A percentile compares a stretch with the other conserved stretches of the same genome.
Conservation (phyloP, 225 moss, liverwort and hornwort species). For the Polytrichum commune region DNA sequence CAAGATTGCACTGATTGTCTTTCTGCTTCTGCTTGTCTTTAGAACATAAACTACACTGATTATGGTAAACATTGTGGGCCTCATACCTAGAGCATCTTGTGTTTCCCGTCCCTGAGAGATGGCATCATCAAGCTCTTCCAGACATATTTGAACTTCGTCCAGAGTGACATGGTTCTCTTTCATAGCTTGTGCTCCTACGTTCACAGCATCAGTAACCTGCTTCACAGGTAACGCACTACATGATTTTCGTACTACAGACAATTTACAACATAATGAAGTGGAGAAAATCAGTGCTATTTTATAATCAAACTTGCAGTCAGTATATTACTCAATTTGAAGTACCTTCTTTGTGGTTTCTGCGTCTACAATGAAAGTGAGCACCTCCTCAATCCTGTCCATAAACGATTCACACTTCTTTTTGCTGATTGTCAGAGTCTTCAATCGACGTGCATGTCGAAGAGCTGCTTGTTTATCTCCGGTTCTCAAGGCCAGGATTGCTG, state of each 20-base stretch:
- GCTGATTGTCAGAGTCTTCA: constrained; percentile 71
- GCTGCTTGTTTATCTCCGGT: constrained; percentile 69
- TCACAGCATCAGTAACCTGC: constrained; percentile 88
- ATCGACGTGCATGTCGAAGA: constrained; percentile 72
- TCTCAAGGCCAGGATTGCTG: constrained; percentile 50
- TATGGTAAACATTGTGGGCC: too few relatives aligned
- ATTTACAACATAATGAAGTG: neutral
- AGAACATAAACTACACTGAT: too few relatives aligned
- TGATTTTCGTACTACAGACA: too few relatives aligned
- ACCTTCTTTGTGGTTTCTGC: constrained; percentile 91
- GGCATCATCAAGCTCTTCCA: constrained; percentile 81
- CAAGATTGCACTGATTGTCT: neutral
- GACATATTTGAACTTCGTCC: constrained; percentile 75
- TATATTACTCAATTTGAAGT: neutral
- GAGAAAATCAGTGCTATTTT: neutral
- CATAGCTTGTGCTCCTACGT: constrained; percentile 77
- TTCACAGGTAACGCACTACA: constrained; percentile 15
- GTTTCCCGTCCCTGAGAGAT: constrained; percentile 72
- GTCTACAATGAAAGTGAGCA: constrained; percentile 77
- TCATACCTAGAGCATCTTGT: constrained; percentile 61
- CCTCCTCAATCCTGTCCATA: constrained; percentile 86
- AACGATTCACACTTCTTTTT: constrained; percentile 77
- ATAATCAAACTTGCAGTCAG: neutral
- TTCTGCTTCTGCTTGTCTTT: neutral
- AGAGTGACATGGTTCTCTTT: constrained; percentile 87